Evolutionary conservation across 208 protist genomes (phyloP), one percentile per base, ranked within the genome.

Genomic region (Trypanosomatidae sp.): DNA sequence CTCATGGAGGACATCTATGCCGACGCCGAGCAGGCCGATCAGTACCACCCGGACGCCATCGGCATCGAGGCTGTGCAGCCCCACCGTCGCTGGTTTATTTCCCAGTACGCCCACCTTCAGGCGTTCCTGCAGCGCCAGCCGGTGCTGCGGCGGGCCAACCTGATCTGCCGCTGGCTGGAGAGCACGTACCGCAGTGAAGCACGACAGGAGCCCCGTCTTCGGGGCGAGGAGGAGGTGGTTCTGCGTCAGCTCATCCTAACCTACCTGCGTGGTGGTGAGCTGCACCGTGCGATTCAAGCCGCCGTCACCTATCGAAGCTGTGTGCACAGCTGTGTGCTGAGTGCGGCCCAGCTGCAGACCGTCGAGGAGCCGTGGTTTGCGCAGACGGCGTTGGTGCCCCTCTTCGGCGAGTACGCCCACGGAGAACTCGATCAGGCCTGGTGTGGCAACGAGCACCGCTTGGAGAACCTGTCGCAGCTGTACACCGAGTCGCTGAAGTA

Each of bases 401-500:
- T 96, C 13, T 96, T 96, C 64, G 89, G 89, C 30, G 91, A 96
- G 81, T 96, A 96, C 81, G 87, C 79, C 17, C 81, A 90, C 62
- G 84, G 89, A 22, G 83, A 91, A 66, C 56, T 91, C 49, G 79
- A 85, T 39, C 69, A 79, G 68, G 68, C 69, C 12, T 93, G 89
- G 88, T 81, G 74, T 12, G 86, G 87, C 66, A 96, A 96, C 74
- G 81, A 91, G 52, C 79, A 85, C 62, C 87, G 91, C 36, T 76
- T 96, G 7, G 83, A 90, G 49, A 90, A 83, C 76, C 82, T 96
- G 33, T 85, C 84, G 41, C 88, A 93, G 70, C 81, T 96, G 1
- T 95, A 86, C 70, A 85, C 88, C 44, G 88, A 93, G 52, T 82
- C 86, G 1, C 62, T 77, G 15, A 52, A 56, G 36, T 71, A 76